Evolutionary conservation across 805 yeast species (phyloP), one percentile per base, ranked within the genome.

Genomic region (Saturnispora quitensis): DNA sequence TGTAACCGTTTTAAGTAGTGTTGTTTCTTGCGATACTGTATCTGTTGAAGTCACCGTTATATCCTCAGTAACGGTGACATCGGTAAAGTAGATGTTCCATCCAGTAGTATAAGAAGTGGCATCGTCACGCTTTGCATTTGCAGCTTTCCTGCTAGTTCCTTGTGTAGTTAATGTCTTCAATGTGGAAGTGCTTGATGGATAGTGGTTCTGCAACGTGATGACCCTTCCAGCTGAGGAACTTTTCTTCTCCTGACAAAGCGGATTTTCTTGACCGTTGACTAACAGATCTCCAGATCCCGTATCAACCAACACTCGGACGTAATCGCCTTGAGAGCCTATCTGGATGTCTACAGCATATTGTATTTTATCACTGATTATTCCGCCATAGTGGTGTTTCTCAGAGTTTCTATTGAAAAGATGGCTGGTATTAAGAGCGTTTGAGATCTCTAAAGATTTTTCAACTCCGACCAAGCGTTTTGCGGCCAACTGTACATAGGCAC

Each of bases 281-380:
- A 84, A 81, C 15, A 83, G 67, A 59, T 82, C 88, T 0, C 82
- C 73, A 0, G 87, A 81, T 1, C 87, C 87, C 1, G 88, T 83
- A 58, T 83, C 89, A 12, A 83, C 62, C 36, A 80, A 62, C 13
- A 82, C 77, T 15, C 69, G 69, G 4, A 82, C 67, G 20, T 69
- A 66, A 60, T 80, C 82, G 0, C 70, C 60, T 1, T 80, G 74
- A 0, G 83, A 73, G 7, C 89, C 89, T 28, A 83, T 59, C 10
- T 63, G 56, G 34, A 76, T 54, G 5, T 66, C 65, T 6, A 73
- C 73, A 1, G 75, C 64, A 55, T 74, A 76, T 53, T 73, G 75
- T 18, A 66, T 58, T n/a, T 58, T 56, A 49, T 71, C 66, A 46
- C 50, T 46, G n/a, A 27, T 28, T 6, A 48, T 18, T 22, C 52